A percentile compares a stretch with the other conserved stretches of the same genome.
These are phyloP conservation scores for Uronychia setigera DNA, from an alignment of 73 alveolate species.

Conservation along the genomic window DNA sequence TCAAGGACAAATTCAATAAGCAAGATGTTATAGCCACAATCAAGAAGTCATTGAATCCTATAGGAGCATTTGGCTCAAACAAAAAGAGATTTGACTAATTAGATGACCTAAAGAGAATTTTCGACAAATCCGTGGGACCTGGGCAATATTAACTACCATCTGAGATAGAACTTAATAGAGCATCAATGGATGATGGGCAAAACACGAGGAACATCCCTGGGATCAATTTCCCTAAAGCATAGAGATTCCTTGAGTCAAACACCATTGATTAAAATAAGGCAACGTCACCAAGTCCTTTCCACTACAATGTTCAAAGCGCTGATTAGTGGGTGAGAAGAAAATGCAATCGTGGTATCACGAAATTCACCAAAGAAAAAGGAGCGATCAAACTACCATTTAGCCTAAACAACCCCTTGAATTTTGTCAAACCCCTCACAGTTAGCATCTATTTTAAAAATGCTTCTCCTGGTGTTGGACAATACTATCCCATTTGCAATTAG, in stretches of 20 bases:
- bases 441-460: conserved; percentile 59
- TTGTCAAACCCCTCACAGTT: conserved; percentile 68
- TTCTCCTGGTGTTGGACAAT: conserved; percentile 60
- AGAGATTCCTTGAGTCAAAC: background rate
- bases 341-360: background rate
- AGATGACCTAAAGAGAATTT: background rate
- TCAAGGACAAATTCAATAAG: too few species aligned
- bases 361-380: background rate
- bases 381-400: conserved; percentile 49
- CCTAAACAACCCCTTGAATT: conserved; percentile 68
- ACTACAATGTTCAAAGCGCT: background rate
- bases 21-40: too few species aligned
- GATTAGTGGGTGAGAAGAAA: background rate
- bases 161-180: background rate
- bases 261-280: background rate
- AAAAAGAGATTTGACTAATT: background rate
- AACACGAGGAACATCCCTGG: background rate
- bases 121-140: background rate
- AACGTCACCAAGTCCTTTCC: background rate
- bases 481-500: conserved; percentile 17
- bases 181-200: background rate
- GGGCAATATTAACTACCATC: background rate
- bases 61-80: background rate
- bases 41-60: too few species aligned
- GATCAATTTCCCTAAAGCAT: background rate